These are phyloP conservation scores for Kodamaea fungicola DNA, from an alignment of 1,139 yeast species.

Conservation along the genomic window DNA sequence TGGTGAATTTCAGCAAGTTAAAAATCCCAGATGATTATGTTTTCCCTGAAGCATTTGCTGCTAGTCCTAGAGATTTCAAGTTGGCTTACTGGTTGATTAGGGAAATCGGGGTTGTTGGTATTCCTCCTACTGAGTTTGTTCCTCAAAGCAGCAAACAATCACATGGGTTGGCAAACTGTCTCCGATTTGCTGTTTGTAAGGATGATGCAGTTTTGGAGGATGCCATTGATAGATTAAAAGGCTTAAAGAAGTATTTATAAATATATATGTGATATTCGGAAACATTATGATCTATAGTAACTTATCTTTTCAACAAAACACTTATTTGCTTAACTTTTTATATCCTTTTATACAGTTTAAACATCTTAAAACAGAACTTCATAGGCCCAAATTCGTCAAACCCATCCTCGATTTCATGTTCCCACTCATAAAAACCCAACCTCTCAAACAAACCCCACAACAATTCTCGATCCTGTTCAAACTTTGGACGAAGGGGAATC, in stretches of 20 bases:
- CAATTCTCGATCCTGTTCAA: slow-evolving; percentile 56
- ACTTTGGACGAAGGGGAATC: slow-evolving; percentile 69
- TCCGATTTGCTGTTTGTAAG: slow-evolving; percentile 95
- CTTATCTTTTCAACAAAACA: too few species aligned
- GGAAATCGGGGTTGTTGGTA: slow-evolving; percentile 91
- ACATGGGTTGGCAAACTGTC: slow-evolving; percentile 73
- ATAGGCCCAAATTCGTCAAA: slow-evolving; percentile 84
- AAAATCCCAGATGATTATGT: slow-evolving; percentile 69
- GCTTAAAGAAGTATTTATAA: slow-evolving; percentile 55
- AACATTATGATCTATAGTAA: too few species aligned
- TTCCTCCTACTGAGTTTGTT: slow-evolving; percentile 94
- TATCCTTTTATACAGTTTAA: too few species aligned
- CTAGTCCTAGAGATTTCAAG: slow-evolving; percentile 74
- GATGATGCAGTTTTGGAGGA: slow-evolving; percentile 75
- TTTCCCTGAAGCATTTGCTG: slow-evolving; percentile 66
- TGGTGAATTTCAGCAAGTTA: slow-evolving; percentile 82
- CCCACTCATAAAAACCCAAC: slow-evolving; percentile 23
- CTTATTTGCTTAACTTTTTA: too few species aligned
- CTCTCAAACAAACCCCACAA: slow-evolving; percentile 54
- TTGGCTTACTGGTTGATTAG: slow-evolving; percentile 89
- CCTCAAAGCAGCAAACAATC: slow-evolving; percentile 58
- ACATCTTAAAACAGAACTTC: slow-evolving; percentile 54
- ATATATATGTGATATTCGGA: too few species aligned
- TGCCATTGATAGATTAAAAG: slow-evolving; percentile 73
- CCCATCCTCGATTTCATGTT: slow-evolving; percentile 51